Conservation (phyloP, 768 basidiomycete genomes). For the Fomitopsis pulvina region DNA sequence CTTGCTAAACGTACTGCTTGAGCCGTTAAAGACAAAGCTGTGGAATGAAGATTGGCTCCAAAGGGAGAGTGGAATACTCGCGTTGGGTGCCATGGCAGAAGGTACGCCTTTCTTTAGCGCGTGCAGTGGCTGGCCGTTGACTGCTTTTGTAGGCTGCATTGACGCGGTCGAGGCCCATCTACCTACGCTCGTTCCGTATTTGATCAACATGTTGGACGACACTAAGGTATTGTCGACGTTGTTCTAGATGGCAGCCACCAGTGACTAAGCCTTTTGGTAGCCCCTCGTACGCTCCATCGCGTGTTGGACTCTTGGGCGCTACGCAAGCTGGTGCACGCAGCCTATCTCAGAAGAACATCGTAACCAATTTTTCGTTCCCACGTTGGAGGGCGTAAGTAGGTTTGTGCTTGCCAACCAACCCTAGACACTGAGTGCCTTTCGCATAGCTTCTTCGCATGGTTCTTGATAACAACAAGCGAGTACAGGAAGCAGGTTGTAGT, state of each 20-base stretch:
- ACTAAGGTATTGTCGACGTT: conserved; percentile 57
- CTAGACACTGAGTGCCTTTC: not conserved
- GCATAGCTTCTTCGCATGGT: conserved; percentile 86
- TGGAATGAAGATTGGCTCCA: conserved; percentile 93
- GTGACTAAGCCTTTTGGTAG: conserved; percentile 36
- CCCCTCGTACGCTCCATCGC: conserved; percentile 97
- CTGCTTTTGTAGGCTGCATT: conserved; percentile 71
- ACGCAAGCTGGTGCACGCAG: conserved; percentile 96
- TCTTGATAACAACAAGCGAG: conserved; percentile 95
- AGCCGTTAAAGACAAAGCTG: conserved; percentile 86
- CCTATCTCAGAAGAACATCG: conserved; percentile 82
- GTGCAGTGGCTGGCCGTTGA: not conserved
- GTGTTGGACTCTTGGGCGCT: conserved; percentile 99
- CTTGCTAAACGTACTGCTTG: conserved; percentile 80
- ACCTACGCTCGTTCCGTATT: conserved; percentile 86
- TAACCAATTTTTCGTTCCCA: conserved; percentile 87
- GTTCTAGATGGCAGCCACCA: conserved; percentile 6
- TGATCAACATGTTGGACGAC: conserved; percentile 86
- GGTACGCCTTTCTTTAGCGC: conserved; percentile 42
- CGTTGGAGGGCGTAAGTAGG: conserved; percentile 88
- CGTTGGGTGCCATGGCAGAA: conserved; percentile 97
- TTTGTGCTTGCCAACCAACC: not conserved
- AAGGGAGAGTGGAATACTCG: conserved; percentile 91
- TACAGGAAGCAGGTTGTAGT: conserved; percentile 98
- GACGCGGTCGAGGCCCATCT: conserved; percentile 93